Base-by-base conservation (phyloP, 2,329 filamentous ascomycete species). In the Arthrocladium fulminans region DNA sequence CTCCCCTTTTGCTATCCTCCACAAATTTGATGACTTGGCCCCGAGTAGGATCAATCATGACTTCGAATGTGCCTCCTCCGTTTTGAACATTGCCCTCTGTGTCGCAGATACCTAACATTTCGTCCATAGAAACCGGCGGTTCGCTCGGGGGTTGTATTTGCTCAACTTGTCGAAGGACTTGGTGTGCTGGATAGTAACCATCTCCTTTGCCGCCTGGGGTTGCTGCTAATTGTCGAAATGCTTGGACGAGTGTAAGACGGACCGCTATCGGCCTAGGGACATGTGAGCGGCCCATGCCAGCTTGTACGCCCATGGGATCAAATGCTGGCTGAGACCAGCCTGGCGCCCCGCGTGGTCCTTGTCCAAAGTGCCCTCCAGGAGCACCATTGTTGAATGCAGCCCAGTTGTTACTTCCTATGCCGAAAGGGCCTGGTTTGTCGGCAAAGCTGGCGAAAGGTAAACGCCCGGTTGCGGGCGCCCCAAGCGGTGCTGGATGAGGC, bases 61-160 rank as follows among this genome's bases (percentile, higher is more conserved):
- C 74, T 27, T 85, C 80, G 61, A 98, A 94, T 22, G 77, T 83
- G n/a, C 92, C 92, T 38, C 90, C 90, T 39, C 92, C 92, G 59
- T 97, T 97, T 51, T 83, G 80, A 2, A 72, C 63, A 59, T 84
- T 94, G 49, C 92, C 92, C 63, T 95, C 87, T 0, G 90, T 95
- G 59, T 97, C 90, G 64, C 86, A 92, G 50, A 94, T 83, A 49
- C 86, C 81, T 32, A 90, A 74, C 58, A 97, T 74, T 59, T 96
- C 89, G 22, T 73, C 74, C 60, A 72, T 80, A 65, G 55, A 73
- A 64, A 72, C 79, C 58, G 70, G 62, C 22, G 73, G 66, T 50
- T 83, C 77, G 47, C 73, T 73, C n/a, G 76, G 68, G 22, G 23
- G 37, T 27, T 70, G 70, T 24, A 86, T 73, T 47, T 78, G 75